Evolutionary conservation across 306 rosid genomes (phyloP), one percentile per base, ranked within the genome.

Genomic region (Vicia villosa): DNA sequence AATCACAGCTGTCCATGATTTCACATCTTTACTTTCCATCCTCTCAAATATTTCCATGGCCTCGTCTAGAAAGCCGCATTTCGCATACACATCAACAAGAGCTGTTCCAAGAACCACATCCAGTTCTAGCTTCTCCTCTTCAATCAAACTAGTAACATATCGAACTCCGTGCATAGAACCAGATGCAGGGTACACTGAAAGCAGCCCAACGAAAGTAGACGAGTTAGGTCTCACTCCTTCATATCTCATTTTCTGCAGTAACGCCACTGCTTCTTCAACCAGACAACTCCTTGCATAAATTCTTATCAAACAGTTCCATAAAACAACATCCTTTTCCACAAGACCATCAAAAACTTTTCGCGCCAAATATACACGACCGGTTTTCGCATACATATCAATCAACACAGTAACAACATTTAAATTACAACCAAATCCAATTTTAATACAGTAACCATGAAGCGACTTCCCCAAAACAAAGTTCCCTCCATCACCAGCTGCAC

Each of bases 1-100:
- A 60, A 89, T 90, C 94, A 87, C 86, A 43, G 91, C 81, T 34
- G 91, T 87, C 93, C 93, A 87, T 62, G 86, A 69, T 70, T 85
- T 85, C 21, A 87, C 89, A 85, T 90, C 94, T 79, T 87, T 87
- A 71, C 49, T 37, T 46, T 78, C 75, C 67, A 87, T 77, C 79
- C 81, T 82, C 57, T 87, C 61, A 19, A 90, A 90, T 45, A 83
- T 72, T 24, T 70, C 76, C 73, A 72, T 63, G 19, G 91, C 93
- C 80, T 85, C 76, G 26, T 78, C 84, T 46, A 87, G 73, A 64
- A 87, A 80, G 65, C 96, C 96, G 34, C 87, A 85, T 80, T 89
- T 89, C 71, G 81, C 81, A 77, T 84, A 85, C 86, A 80, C 82
- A 74, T 83, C 86, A 71, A 90, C 81, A 63, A 90, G 81, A 45